Percentiles rank a stretch among this genome's conserved stretches.
These are phyloP conservation scores for Sonneratia alba DNA, from an alignment of 345 rosid genomes.

Conservation along the genomic window DNA sequence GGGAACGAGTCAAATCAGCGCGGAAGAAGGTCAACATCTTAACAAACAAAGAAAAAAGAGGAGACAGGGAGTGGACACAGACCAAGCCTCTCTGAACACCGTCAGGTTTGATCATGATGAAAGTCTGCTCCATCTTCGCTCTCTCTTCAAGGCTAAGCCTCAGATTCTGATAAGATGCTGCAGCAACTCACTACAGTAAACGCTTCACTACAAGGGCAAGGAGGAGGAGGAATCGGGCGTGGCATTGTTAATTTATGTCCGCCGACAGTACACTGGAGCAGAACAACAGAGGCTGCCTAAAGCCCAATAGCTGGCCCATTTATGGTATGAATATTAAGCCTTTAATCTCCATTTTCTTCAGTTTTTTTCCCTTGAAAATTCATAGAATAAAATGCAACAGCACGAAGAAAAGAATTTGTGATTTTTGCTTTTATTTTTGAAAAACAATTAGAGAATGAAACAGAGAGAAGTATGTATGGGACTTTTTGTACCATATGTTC, in stretches of 20 bases:
- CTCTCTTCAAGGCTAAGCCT: neutral
- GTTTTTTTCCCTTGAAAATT: too few relatives aligned
- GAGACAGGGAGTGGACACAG: slow-evolving; percentile 9
- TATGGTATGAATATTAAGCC: too few relatives aligned
- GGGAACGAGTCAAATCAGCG: too few relatives aligned
- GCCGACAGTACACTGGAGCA: neutral
- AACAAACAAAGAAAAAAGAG: neutral
- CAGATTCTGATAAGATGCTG: neutral
- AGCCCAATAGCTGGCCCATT: neutral
- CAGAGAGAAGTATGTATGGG: too few relatives aligned
- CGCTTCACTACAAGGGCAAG: neutral
- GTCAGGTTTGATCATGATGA: slow-evolving; percentile 98
- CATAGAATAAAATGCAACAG: too few relatives aligned
- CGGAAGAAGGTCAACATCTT: too few relatives aligned
- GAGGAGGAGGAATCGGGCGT: neutral
- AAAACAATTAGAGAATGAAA: too few relatives aligned
- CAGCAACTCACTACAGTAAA: too few relatives aligned
- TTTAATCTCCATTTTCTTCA: too few relatives aligned
- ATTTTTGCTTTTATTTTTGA: too few relatives aligned
- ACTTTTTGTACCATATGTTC: too few relatives aligned
- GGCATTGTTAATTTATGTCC: neutral
- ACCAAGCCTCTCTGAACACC: slow-evolving; percentile 95
- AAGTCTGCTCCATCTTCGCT: slow-evolving; percentile 64
- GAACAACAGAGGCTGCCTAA: neutral
- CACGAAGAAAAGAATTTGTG: too few relatives aligned